phyloP scores from a whole-genome alignment of 1,284 basidiomycete species.

The Cystobasidium slooffiae region DNA sequence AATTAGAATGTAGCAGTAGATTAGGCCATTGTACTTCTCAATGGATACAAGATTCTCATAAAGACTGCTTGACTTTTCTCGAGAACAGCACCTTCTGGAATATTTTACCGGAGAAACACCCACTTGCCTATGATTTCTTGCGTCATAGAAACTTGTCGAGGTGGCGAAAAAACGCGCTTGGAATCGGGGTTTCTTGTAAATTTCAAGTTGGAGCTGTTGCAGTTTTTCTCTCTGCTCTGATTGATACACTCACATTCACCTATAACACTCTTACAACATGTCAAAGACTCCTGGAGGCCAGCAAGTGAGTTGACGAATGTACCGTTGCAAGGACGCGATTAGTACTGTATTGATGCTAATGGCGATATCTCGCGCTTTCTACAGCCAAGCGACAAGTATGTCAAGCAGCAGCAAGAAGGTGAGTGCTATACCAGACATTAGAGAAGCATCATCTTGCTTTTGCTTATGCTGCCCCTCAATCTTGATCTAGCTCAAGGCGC shows the following conservation, averaged over 20 bases:
- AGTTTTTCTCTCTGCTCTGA: too few species aligned
- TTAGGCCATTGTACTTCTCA: background rate
- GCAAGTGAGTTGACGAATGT: constrained; percentile 33
- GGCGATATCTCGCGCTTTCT: background rate
- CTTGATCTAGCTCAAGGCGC: constrained; percentile 31
- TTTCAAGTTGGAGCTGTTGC: too few species aligned
- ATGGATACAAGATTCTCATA: background rate
- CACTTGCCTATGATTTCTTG: too few species aligned
- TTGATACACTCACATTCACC: too few species aligned
- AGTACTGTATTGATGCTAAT: background rate
- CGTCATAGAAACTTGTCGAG: too few species aligned
- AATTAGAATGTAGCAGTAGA: background rate
- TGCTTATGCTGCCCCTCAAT: background rate
- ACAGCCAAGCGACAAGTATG: constrained; percentile 43
- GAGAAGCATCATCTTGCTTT: background rate
- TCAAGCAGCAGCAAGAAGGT: constrained; percentile 41
- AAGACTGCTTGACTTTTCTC: background rate
- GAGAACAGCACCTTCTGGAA: too few species aligned
- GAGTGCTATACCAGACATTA: background rate
- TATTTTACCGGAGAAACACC: too few species aligned
- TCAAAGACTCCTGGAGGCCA: constrained; percentile 45
- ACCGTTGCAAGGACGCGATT: background rate
- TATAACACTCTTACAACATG: too few species aligned
- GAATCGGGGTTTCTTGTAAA: too few species aligned
- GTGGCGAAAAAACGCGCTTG: too few species aligned